Evolutionary conservation across 2,329 filamentous ascomycete species (phyloP).

Genomic region (Cladosporium sp.): DNA sequence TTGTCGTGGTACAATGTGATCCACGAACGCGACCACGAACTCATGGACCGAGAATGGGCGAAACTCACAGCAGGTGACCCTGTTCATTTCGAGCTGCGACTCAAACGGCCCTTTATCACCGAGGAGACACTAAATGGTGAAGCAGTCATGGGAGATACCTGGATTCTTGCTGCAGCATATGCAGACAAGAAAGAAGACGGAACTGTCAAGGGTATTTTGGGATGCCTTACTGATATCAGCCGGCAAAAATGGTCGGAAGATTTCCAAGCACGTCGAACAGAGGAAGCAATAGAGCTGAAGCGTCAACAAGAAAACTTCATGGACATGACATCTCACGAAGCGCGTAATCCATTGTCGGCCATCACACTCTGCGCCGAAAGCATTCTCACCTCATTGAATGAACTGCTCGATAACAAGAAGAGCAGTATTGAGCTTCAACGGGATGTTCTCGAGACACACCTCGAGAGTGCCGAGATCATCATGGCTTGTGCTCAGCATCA

Average conservation of each 20-base stretch:
- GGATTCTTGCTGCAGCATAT: constrained; percentile 72
- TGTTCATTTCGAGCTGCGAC: constrained; percentile 28
- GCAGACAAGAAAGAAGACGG: constrained; percentile 64
- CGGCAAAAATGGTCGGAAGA: constrained; percentile 28
- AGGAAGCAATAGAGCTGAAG: constrained; percentile 22
- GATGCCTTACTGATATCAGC: constrained; percentile 25
- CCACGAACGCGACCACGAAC: constrained; percentile 14
- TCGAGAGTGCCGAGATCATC: constrained; percentile 25
- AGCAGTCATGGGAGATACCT: constrained; percentile 52
- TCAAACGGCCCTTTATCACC: constrained; percentile 5
- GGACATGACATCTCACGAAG: constrained; percentile 36
- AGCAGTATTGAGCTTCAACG: neutral
- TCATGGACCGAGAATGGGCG: constrained; percentile 14
- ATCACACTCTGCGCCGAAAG: constrained; percentile 49
- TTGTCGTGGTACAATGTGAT: constrained; percentile 15
- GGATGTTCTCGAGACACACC: constrained; percentile 1
- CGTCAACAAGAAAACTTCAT: constrained; percentile 30
- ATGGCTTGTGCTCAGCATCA: constrained; percentile 28
- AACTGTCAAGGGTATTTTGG: constrained; percentile 56
- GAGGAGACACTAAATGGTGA: constrained; percentile 4
- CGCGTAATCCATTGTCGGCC: constrained; percentile 40
- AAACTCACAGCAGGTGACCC: constrained; percentile 18
- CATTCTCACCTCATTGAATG: constrained; percentile 1
- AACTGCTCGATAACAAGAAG: neutral
- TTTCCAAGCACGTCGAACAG: constrained; percentile 19